Conservation (phyloP, 208 protist genomes). For the Wallacemonas sp. region DNA sequence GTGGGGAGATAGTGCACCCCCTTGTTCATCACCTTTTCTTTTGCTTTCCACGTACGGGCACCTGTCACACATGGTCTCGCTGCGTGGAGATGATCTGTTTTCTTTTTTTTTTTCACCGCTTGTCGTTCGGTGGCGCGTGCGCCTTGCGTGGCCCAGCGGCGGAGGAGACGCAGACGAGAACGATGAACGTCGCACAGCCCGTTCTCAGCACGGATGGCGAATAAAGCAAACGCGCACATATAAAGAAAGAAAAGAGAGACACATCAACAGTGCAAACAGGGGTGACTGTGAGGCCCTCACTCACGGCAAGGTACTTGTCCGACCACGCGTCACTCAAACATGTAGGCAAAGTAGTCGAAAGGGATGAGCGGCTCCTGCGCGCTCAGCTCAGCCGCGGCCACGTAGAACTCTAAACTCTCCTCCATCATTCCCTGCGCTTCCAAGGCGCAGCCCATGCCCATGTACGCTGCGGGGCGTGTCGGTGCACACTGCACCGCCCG, state of each 20-base stretch:
- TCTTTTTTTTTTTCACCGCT: not conserved
- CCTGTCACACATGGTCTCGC: too few species aligned
- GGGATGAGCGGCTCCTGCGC: slow-evolving; percentile 51
- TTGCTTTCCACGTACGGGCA: too few species aligned
- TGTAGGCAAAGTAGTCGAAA: slow-evolving; percentile 55
- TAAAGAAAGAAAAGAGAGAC: not conserved
- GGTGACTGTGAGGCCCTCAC: too few species aligned
- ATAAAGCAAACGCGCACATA: not conserved
- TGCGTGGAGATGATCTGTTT: too few species aligned
- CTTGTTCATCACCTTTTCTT: too few species aligned
- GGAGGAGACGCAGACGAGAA: too few species aligned
- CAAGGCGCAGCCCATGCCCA: slow-evolving; percentile 54
- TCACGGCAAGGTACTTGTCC: too few species aligned
- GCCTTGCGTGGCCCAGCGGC: too few species aligned
- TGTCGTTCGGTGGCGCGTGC: too few species aligned
- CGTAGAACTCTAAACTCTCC: slow-evolving; percentile 55
- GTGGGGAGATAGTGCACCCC: too few species aligned
- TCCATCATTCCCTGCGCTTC: slow-evolving; percentile 58
- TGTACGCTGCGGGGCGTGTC: slow-evolving; percentile 33
- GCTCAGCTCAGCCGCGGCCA: slow-evolving; percentile 56
- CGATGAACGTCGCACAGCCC: too few species aligned
- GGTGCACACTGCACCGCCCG: slow-evolving; percentile 38
- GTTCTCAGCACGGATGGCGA: too few species aligned
- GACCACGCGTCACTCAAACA: slow-evolving; percentile 60
- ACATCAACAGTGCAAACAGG: not conserved